Conservation (phyloP, 2,329 filamentous ascomycete species). For the Stachybotrys chlorohalonatus region DNA sequence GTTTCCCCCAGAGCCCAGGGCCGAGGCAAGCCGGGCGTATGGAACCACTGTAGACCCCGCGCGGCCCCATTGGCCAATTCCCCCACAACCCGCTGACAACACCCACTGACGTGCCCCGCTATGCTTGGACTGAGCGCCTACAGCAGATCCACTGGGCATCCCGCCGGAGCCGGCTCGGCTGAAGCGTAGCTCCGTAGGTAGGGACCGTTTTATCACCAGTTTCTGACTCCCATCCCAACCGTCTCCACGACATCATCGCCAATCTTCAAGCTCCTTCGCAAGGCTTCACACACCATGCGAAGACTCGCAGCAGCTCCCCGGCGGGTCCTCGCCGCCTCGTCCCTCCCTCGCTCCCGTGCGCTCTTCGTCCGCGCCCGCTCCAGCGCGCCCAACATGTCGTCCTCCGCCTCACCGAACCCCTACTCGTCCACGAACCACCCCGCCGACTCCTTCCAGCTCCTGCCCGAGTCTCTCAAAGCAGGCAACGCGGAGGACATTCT, state of each 20-base stretch:
- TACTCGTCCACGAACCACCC: constrained; percentile 25
- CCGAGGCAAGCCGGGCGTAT: constrained; percentile 1
- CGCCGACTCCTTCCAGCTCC: constrained; percentile 76
- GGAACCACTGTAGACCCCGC: not conserved
- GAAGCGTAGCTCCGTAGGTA: not conserved
- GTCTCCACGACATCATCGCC: not conserved
- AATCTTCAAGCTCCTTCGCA: not conserved
- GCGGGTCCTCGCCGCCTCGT: constrained; percentile 14
- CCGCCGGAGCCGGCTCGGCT: not conserved
- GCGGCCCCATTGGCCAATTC: not conserved
- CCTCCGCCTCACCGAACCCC: constrained; percentile 11
- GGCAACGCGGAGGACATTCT: constrained; percentile 76
- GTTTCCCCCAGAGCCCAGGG: not conserved
- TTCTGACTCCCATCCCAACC: not conserved
- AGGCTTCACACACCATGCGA: constrained; percentile 18
- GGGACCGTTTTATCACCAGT: not conserved
- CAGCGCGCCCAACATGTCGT: constrained; percentile 20
- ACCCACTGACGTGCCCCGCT: not conserved
- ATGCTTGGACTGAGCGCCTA: not conserved
- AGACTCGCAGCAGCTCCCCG: constrained; percentile 20
- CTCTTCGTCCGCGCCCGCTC: constrained; percentile 20
- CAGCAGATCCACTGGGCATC: not conserved
- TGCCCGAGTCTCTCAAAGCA: constrained; percentile 68
- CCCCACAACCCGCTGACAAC: not conserved
- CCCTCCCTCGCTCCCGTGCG: constrained; percentile 6